Base-by-base conservation (phyloP, 768 basidiomycete genomes). In the Naganishia kalamii region DNA sequence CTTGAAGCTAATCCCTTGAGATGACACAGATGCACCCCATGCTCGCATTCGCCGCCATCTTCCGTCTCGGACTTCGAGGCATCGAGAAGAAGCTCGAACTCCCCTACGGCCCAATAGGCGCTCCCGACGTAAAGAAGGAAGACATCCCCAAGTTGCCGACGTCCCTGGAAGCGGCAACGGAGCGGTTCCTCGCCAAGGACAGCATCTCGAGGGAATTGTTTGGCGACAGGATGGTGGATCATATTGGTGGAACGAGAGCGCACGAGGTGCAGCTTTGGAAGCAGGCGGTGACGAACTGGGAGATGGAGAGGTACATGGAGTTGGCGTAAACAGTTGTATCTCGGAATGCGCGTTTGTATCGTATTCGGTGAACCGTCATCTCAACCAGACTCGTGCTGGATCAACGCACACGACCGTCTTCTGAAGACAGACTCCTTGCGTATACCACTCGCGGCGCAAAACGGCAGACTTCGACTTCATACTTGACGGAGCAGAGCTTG, bases 171-270 rank as follows among this genome's bases (percentile, higher is more conserved):
- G 79, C 83, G 5, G 94, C 93, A 3, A 90, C 91, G 3, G 79
- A 81, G 44, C 81, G 82, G 54, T 96, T 99, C 88, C 88, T 88
- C 85, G 80, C 79, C 32, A 79, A 83, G 3, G 84, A 81, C 15
- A 92, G 90, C 71, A 79, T 94, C 57, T 96, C 96, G 2, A 83
- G 96, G 33, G 88, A 92, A 73, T 81, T 90, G 44, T 85, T 98
- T 63, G 94, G 93, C 0, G 81, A 92, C 72, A 86, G 85, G 25
- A 96, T 97, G 72, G 90, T 98, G 1, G 90, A 98, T 17, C 96
- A 99, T 75, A 94, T 85, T 72, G 91, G 89, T 2, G 93, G 92
- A 8, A 98, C 96, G n/a, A 85, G 94, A 71, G 84, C 90, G 76
- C 88, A 97, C 75, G 92, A 94, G 75, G 86, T 93, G 63, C 85